Conservation (phyloP, 495 filamentous ascomycete genomes). For the Aspergillus affinis region DNA sequence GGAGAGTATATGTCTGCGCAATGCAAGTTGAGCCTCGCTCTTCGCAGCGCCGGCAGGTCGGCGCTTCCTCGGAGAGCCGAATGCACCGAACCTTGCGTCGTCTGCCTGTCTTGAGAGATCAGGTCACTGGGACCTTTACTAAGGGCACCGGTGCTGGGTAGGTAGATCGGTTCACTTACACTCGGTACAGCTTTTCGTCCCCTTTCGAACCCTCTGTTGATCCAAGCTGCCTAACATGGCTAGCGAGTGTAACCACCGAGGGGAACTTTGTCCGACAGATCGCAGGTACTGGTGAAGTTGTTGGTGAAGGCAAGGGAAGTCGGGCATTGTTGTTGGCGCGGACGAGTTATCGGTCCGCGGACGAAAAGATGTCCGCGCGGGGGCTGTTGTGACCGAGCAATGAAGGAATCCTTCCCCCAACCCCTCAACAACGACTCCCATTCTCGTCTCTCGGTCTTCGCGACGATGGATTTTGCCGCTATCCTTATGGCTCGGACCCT, state of each 20-base stretch:
- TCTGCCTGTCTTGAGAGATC: constrained; percentile 19
- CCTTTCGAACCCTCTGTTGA: constrained; percentile 23
- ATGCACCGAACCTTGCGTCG: constrained; percentile 30
- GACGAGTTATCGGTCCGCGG: not conserved
- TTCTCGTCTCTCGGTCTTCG: not conserved
- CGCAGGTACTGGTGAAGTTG: not conserved
- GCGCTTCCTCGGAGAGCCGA: constrained; percentile 22
- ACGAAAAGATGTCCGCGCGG: not conserved
- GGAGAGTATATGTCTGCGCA: constrained; percentile 20
- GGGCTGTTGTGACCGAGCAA: not conserved
- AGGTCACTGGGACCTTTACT: not conserved
- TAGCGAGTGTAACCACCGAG: not conserved
- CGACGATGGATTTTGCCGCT: not conserved
- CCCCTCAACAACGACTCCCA: not conserved
- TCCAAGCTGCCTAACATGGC: constrained; percentile 5
- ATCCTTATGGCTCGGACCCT: not conserved
- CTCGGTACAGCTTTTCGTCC: constrained; percentile 42
- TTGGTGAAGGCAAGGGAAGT: not conserved
- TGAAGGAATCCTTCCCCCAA: not conserved
- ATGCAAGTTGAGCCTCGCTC: constrained; percentile 25
- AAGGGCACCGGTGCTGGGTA: not conserved
- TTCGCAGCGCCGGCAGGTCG: constrained; percentile 24
- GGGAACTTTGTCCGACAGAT: constrained; percentile 5
- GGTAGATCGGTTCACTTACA: constrained; percentile 22
- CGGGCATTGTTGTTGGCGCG: not conserved